These are phyloP conservation scores for Lentinus polychrous DNA, from an alignment of 1,284 basidiomycete genomes.

Conservation along the genomic window DNA sequence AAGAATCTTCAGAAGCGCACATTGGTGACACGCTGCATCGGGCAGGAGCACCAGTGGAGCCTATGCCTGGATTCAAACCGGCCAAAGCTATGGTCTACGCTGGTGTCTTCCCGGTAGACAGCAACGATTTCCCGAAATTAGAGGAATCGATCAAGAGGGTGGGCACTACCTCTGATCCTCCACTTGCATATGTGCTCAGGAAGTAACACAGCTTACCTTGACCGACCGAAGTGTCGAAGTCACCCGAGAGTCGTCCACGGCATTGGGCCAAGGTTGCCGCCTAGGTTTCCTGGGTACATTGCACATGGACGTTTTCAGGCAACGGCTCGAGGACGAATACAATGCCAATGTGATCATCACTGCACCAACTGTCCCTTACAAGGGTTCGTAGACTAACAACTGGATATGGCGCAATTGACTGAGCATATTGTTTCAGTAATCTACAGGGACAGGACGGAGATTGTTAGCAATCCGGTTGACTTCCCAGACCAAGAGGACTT, in stretches of 20 bases:
- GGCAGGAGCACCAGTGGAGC: slow-evolving; percentile 68
- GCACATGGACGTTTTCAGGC: slow-evolving; percentile 96
- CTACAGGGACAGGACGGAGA: slow-evolving; percentile 61
- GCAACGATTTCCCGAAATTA: slow-evolving; percentile 85
- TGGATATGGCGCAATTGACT: slow-evolving; percentile 1
- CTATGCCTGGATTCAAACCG: slow-evolving; percentile 89
- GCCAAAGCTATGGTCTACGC: slow-evolving; percentile 98
- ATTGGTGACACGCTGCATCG: slow-evolving; percentile 92
- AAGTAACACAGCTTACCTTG: slow-evolving; percentile 55
- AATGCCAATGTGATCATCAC: slow-evolving; percentile 87
- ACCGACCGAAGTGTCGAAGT: slow-evolving; percentile 89
- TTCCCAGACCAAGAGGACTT: slow-evolving; percentile 81
- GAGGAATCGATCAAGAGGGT: slow-evolving; percentile 95
- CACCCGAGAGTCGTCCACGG: slow-evolving; percentile 89
- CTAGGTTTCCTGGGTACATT: slow-evolving; percentile 94
- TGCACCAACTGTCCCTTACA: slow-evolving; percentile 90
- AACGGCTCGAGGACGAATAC: slow-evolving; percentile 96
- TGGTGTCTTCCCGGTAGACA: slow-evolving; percentile 92
- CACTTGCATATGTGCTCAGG: slow-evolving; percentile 7
- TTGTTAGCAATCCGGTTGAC: slow-evolving; percentile 87
- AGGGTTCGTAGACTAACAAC: slow-evolving; percentile 42
- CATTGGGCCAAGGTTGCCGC: slow-evolving; percentile 92
- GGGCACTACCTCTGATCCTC: slow-evolving; percentile 13
- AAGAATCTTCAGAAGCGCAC: slow-evolving; percentile 91
- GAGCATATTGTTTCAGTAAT: slow-evolving; percentile 44